Percentiles rank a stretch among this genome's conserved stretches.
Conservation (phyloP, 345 rosid genomes). For the Linum lewisii region DNA sequence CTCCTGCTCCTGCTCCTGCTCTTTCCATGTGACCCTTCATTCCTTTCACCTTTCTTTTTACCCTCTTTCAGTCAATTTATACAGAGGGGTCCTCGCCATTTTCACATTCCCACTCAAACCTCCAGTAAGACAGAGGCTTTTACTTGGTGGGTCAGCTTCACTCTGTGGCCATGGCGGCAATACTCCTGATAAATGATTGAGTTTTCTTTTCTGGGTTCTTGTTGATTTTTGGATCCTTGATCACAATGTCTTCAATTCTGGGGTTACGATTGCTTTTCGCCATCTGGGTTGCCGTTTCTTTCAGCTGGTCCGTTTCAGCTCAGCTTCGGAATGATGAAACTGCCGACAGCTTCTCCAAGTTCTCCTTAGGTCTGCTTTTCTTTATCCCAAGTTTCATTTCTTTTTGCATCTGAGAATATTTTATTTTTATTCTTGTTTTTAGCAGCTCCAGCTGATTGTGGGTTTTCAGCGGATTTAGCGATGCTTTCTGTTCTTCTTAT, state of each 20-base stretch:
- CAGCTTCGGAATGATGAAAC: background rate
- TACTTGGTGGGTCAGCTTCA: background rate
- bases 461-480: background rate
- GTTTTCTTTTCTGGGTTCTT: background rate
- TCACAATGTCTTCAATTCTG: background rate
- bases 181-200: background rate
- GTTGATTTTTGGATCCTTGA: too few species aligned
- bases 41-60: background rate
- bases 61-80: background rate
- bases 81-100: background rate
- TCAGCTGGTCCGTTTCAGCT: background rate
- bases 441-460: background rate
- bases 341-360: background rate
- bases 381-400: too few species aligned
- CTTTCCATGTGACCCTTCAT: background rate
- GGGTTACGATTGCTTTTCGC: background rate
- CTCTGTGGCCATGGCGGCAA: background rate
- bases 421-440: too few species aligned
- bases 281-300: background rate
- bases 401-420: background rate
- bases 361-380: background rate
- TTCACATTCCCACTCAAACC: background rate
- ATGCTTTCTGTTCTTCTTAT: too few species aligned
- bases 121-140: background rate
- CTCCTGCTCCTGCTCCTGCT: background rate